Evolutionary conservation across 2,329 filamentous ascomycete genomes (phyloP).

Genomic region (Cladosporium sp.): DNA sequence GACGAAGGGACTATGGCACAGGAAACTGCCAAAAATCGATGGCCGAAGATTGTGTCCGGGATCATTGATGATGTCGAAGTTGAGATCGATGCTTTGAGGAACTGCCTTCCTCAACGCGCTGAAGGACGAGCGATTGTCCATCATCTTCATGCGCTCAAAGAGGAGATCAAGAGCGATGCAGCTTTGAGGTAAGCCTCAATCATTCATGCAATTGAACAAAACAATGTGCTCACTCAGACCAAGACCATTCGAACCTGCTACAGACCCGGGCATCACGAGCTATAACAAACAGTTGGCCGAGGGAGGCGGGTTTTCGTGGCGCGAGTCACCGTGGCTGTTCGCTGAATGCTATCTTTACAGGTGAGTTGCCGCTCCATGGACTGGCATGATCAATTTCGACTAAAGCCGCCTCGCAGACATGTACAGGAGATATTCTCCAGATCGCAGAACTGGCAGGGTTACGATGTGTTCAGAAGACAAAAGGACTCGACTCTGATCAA

Average conservation of each 20-base stretch:
- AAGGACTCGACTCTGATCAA: constrained; percentile 91
- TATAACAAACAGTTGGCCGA: constrained; percentile 84
- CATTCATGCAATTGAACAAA: neutral
- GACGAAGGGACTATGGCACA: constrained; percentile 15
- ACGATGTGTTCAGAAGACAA: constrained; percentile 85
- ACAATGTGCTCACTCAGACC: neutral
- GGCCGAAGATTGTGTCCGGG: constrained; percentile 5
- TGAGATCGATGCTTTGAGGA: neutral
- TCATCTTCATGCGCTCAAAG: constrained; percentile 1
- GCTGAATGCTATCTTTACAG: constrained; percentile 92
- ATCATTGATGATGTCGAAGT: constrained; percentile 2
- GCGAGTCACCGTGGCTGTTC: constrained; percentile 81
- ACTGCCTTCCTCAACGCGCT: neutral
- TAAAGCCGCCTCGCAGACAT: constrained; percentile 53
- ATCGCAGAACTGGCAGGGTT: constrained; percentile 78
- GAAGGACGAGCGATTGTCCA: constrained; percentile 1
- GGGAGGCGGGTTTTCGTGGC: constrained; percentile 73
- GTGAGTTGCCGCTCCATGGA: constrained; percentile 33
- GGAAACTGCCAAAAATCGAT: constrained; percentile 12
- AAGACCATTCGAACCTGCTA: constrained; percentile 37
- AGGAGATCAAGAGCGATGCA: neutral
- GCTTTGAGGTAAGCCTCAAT: neutral
- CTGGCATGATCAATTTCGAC: neutral
- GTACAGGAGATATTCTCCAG: constrained; percentile 73
- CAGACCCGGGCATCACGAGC: constrained; percentile 59